Conservation (phyloP, 148 eudicot genomes). For the Fagopyrum esculentum region DNA sequence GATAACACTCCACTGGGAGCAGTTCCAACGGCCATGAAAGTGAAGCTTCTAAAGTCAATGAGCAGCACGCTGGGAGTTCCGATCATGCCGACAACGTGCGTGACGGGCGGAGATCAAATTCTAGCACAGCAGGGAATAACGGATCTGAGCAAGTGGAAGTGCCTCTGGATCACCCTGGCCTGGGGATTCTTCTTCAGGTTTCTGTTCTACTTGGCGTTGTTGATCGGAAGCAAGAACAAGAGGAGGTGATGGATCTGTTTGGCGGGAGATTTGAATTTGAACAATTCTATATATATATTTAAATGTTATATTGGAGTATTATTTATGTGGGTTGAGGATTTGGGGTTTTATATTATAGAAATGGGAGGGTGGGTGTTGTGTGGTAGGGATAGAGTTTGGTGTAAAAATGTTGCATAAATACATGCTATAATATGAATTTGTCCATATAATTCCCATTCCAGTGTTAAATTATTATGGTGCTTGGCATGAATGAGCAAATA, state of each 20-base stretch:
- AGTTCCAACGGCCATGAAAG: constrained; percentile 7
- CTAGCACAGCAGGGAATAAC: constrained; percentile 18
- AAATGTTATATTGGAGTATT: background rate
- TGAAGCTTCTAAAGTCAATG: constrained; percentile 9
- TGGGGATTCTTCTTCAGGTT: constrained; percentile 25
- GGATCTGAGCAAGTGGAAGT: constrained; percentile 19
- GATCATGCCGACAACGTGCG: constrained; percentile 17
- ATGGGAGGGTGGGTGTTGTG: background rate
- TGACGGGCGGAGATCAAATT: constrained; percentile 17
- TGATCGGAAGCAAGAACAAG: constrained; percentile 23
- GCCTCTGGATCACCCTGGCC: constrained; percentile 20
- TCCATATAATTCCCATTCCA: background rate
- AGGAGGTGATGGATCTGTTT: constrained; percentile 8
- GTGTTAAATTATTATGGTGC: background rate
- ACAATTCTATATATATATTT: background rate
- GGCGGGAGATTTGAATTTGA: background rate
- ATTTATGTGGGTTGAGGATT: background rate
- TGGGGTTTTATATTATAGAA: too few relatives aligned
- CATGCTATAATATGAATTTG: background rate
- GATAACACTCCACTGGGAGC: constrained; percentile 21
- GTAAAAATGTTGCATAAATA: constrained; percentile 13
- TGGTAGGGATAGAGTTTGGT: constrained; percentile 1
- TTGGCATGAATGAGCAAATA: background rate
- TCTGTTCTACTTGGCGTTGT: constrained; percentile 19
- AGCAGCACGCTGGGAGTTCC: constrained; percentile 13